These are phyloP conservation scores for Setaria viridis DNA, from an alignment of 202 grass and related monocot species.

Conservation along the genomic window DNA sequence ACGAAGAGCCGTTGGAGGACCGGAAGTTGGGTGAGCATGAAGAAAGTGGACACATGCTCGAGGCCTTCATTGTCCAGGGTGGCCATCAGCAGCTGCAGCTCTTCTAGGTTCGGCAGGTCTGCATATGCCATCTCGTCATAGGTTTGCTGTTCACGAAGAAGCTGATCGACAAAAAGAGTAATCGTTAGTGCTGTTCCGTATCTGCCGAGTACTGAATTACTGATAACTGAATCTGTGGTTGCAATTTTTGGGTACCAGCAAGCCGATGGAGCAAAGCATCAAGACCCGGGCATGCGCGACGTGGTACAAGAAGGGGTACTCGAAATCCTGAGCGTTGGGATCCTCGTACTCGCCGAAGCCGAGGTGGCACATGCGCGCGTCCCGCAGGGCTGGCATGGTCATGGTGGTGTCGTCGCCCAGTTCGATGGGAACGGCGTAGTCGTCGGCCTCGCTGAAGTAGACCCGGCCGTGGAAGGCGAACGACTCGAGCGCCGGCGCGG, in stretches of 20 bases:
- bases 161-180: not conserved
- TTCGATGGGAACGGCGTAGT: not conserved
- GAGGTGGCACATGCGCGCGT: conserved; percentile 7
- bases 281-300: conserved; percentile 42
- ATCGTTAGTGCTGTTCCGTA: not conserved
- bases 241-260: not conserved
- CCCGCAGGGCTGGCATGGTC: conserved; percentile 26
- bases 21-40: conserved; percentile 19
- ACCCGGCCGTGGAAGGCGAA: conserved; percentile 38
- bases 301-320: not conserved
- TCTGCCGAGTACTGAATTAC: not conserved
- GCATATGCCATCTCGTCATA: too few relatives aligned
- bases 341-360: not conserved
- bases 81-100: conserved; percentile 19
- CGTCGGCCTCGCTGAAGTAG: too few relatives aligned
- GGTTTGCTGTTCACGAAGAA: not conserved
- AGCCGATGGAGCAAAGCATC: conserved; percentile 40
- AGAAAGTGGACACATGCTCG: not conserved
- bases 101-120: not conserved
- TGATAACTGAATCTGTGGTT: not conserved
- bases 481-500: conserved; percentile 49
- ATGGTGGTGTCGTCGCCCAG: not conserved
- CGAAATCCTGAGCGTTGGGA: too few relatives aligned
- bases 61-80: too few relatives aligned
- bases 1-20: conserved; percentile 55